These are phyloP conservation scores for Lumnitzera littorea DNA, from an alignment of 345 rosid species.

Conservation along the genomic window DNA sequence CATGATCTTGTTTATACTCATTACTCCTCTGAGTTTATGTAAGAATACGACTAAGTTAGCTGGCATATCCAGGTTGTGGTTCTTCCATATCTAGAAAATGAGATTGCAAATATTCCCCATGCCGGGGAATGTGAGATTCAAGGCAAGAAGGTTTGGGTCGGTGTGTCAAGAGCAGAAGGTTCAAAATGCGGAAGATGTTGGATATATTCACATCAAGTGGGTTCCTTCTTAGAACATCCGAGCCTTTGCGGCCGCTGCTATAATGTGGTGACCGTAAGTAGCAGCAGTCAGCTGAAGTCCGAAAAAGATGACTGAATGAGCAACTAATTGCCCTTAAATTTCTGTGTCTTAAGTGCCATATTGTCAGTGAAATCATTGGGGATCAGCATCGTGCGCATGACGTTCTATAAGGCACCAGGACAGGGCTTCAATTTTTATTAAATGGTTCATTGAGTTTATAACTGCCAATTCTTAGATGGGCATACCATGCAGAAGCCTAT, in stretches of 20 bases:
- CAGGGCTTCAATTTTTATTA: too few species aligned
- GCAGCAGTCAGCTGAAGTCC: constrained; percentile 46
- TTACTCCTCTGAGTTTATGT: not conserved
- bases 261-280: constrained; percentile 36
- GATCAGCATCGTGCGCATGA: too few species aligned
- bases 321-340: too few species aligned
- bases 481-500: too few species aligned
- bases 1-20: not conserved
- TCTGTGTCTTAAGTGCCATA: too few species aligned
- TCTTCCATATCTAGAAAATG: constrained; percentile 31
- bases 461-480: too few species aligned
- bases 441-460: too few species aligned
- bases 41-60: constrained; percentile 4
- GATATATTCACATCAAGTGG: constrained; percentile 70
- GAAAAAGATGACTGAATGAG: not conserved
- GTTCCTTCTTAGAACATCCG: constrained; percentile 61
- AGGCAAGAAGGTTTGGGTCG: constrained; percentile 68
- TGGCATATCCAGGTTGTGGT: constrained; percentile 55
- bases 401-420: too few species aligned
- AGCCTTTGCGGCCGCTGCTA: constrained; percentile 77
- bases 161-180: constrained; percentile 73
- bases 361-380: too few species aligned
- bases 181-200: constrained; percentile 92
- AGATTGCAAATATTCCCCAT: constrained; percentile 28
- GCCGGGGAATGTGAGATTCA: constrained; percentile 50